phyloP scores from a whole-genome alignment of 805 yeast species.

The Hanseniaspora mollemarum region DNA sequence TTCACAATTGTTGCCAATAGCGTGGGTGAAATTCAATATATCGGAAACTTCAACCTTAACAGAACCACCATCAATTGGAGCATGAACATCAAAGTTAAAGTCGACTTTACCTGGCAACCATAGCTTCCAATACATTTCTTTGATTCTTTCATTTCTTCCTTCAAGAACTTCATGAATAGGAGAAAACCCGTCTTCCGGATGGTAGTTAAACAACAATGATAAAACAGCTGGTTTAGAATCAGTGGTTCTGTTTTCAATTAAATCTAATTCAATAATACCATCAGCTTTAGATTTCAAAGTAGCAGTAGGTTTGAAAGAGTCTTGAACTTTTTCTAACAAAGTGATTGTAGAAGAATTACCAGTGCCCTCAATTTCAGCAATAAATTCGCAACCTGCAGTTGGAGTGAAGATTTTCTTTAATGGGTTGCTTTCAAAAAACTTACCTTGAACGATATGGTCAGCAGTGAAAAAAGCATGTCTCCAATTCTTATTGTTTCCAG shows the following conservation, averaged over 20 bases:
- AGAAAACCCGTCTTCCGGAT: conserved; percentile 84
- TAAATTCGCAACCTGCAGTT: conserved; percentile 37
- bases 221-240: conserved; percentile 64
- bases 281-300: conserved; percentile 39
- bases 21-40: conserved; percentile 87
- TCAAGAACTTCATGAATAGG: conserved; percentile 85
- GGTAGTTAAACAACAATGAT: conserved; percentile 65
- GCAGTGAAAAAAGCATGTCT: conserved; percentile 79
- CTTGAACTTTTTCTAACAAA: conserved; percentile 61
- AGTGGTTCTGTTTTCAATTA: conserved; percentile 82
- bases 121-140: conserved; percentile 91
- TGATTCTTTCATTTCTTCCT: conserved; percentile 84
- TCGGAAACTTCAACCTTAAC: conserved; percentile 60
- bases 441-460: conserved; percentile 72
- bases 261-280: conserved; percentile 47
- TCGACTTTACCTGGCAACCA: conserved; percentile 73
- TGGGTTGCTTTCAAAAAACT: conserved; percentile 68
- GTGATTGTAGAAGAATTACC: conserved; percentile 48
- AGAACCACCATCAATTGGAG: conserved; percentile 59
- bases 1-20: conserved; percentile 93
- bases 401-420: conserved; percentile 74
- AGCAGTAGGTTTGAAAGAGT: conserved; percentile 55
- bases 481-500: conserved; percentile 75
- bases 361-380: conserved; percentile 49
- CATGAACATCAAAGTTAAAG: conserved; percentile 55